These are phyloP conservation scores for Sugiyamaella boreocaroliniensis DNA, from an alignment of 805 yeast species.

Conservation along the genomic window DNA sequence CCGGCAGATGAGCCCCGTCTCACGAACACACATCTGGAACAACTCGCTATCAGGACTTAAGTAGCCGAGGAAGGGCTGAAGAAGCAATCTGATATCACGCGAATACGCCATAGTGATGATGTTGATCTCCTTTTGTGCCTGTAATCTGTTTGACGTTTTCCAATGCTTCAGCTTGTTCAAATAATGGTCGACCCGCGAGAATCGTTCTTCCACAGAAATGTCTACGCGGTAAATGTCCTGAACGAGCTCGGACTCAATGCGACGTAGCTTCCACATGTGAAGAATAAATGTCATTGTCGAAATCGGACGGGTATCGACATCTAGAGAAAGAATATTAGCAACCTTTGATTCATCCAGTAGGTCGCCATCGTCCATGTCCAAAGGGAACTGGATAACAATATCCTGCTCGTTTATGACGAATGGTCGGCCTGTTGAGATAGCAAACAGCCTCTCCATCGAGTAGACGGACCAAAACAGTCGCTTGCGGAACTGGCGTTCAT, in stretches of 20 bases:
- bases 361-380: constrained; percentile 18
- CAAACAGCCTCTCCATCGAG: constrained; percentile 53
- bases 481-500: constrained; percentile 36
- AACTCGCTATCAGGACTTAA: constrained; percentile 54
- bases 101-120: constrained; percentile 54
- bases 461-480: constrained; percentile 62
- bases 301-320: constrained; percentile 11
- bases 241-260: constrained; percentile 55
- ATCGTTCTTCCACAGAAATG: constrained; percentile 31
- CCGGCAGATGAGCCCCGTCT: constrained; percentile 65
- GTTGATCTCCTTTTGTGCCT: constrained; percentile 40
- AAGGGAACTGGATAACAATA: constrained; percentile 27
- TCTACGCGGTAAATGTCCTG: constrained; percentile 40
- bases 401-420: constrained; percentile 47
- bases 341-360: constrained; percentile 11
- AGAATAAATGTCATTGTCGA: constrained; percentile 41
- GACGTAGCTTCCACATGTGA: constrained; percentile 48
- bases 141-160: constrained; percentile 36
- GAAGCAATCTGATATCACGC: constrained; percentile 50
- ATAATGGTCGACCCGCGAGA: constrained; percentile 45
- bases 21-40: constrained; percentile 62
- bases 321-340: constrained; percentile 3
- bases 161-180: constrained; percentile 52
- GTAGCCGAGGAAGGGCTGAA: constrained; percentile 59
- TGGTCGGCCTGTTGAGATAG: constrained; percentile 55